These are phyloP conservation scores for Trichosporon sp. DNA, from an alignment of 1,284 basidiomycete genomes.

Conservation along the genomic window DNA sequence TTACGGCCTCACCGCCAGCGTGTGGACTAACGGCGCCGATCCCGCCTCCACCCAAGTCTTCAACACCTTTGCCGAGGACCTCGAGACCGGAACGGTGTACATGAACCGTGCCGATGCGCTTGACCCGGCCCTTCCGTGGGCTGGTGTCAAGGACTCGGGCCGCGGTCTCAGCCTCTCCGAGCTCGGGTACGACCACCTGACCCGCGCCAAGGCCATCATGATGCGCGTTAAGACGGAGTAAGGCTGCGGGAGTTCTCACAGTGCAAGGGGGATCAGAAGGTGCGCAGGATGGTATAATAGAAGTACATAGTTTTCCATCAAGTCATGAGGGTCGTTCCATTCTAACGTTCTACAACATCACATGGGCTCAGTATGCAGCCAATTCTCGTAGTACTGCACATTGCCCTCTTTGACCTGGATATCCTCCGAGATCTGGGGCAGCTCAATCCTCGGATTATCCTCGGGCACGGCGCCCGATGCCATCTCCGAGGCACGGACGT, in stretches of 20 bases:
- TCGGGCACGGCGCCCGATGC: constrained; percentile 38
- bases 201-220: constrained; percentile 21
- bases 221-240: constrained; percentile 16
- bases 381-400: constrained; percentile 27
- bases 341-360: neutral
- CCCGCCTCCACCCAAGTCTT: constrained; percentile 60
- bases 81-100: constrained; percentile 86
- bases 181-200: constrained; percentile 53
- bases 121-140: constrained; percentile 89
- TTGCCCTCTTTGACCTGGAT: constrained; percentile 13
- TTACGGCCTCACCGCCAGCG: constrained; percentile 85
- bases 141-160: constrained; percentile 87
- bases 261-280: too few species aligned
- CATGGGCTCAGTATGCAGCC: constrained; percentile 13
- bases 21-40: constrained; percentile 75
- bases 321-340: neutral
- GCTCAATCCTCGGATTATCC: constrained; percentile 3
- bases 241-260: too few species aligned
- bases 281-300: neutral
- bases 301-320: neutral
- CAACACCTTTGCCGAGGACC: constrained; percentile 61
- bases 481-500: constrained; percentile 40
- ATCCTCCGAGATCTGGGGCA: neutral
- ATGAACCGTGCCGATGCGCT: constrained; percentile 84
- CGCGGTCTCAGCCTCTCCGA: constrained; percentile 81